Base-by-base conservation (phyloP, 148 eudicot genomes). In the Fagopyrum homotropicum region DNA sequence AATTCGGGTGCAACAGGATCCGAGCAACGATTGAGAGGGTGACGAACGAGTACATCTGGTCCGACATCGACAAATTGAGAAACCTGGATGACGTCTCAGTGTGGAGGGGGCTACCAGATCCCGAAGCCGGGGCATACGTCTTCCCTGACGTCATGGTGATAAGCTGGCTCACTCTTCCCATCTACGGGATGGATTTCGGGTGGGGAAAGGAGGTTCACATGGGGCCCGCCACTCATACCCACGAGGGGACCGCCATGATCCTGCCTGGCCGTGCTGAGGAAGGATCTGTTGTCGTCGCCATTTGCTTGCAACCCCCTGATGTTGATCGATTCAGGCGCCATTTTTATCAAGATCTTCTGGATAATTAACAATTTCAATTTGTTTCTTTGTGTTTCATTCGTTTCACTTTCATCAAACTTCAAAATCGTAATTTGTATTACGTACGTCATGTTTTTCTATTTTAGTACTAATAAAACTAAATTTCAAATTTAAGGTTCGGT, bases 141-240 rank as follows among this genome's bases (percentile, higher is more conserved):
- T 80, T 76, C 80, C 88, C 88, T 4, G 76, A 83, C 44, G 16
- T 85, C 30, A 80, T 81, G 61, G 85, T 82, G 10, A 80, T 82
- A 47, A 85, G 85, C 59, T 85, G 85, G 88, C 73, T 85, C 74
- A 82, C 72, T 5, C 69, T 85, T 9, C 85, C 88, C 0, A 80
- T 82, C 22, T 82, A 85, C 79, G 88, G 88, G 72, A 70, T 85
- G 17, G 85, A 82, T 60, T 82, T 82, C 69, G 85, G 83, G 11
- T 85, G 85, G 88, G 88, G 88, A 9, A 78, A 80, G 45, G 88
- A 85, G 63, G 29, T 85, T 6, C 83, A 82, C 50, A 85, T 85
- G 88, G 88, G 88, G 7, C 88, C 88, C 2, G 85, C 85, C 2
- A 61, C 72, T 3, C 83, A 78, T 78, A 78, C 80, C 54, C 81